Evolutionary conservation across 108 stramenopile species (phyloP).

Genomic region (Cylindrotheca closterium): DNA sequence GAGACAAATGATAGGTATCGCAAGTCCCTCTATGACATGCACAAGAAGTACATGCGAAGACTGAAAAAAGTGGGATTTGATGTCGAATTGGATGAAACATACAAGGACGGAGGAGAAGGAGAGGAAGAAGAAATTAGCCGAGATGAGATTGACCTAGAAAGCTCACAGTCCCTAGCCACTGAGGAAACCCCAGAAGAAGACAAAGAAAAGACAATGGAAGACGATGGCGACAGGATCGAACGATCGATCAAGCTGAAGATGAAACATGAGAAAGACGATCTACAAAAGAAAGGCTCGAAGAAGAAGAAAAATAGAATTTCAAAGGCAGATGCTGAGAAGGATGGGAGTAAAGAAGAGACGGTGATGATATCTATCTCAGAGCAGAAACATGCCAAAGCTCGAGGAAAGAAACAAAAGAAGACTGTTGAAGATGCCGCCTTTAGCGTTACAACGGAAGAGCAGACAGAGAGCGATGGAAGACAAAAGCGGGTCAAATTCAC

Average conservation of each 20-base stretch:
- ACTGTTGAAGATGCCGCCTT: background rate
- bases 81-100: conserved; percentile 53
- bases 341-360: conserved; percentile 39
- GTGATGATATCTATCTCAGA: conserved; percentile 36
- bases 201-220: conserved; percentile 5
- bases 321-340: background rate
- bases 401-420: conserved; percentile 3
- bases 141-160: background rate
- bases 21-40: conserved; percentile 75
- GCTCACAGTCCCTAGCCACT: conserved; percentile 2
- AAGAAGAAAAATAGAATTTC: conserved; percentile 16
- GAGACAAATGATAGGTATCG: conserved; percentile 71
- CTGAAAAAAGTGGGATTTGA: conserved; percentile 72
- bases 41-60: conserved; percentile 78
- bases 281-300: conserved; percentile 11
- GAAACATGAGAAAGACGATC: conserved; percentile 28
- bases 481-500: conserved; percentile 71
- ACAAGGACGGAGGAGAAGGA: conserved; percentile 30
- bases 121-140: conserved; percentile 14
- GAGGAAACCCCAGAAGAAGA: conserved; percentile 8
- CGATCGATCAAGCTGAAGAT: conserved; percentile 37
- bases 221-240: background rate
- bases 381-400: conserved; percentile 48
- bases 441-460: conserved; percentile 31
- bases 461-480: conserved; percentile 2